These are phyloP conservation scores for Nectriaceae sp. DNA, from an alignment of 2,329 filamentous ascomycete genomes.

Conservation along the genomic window DNA sequence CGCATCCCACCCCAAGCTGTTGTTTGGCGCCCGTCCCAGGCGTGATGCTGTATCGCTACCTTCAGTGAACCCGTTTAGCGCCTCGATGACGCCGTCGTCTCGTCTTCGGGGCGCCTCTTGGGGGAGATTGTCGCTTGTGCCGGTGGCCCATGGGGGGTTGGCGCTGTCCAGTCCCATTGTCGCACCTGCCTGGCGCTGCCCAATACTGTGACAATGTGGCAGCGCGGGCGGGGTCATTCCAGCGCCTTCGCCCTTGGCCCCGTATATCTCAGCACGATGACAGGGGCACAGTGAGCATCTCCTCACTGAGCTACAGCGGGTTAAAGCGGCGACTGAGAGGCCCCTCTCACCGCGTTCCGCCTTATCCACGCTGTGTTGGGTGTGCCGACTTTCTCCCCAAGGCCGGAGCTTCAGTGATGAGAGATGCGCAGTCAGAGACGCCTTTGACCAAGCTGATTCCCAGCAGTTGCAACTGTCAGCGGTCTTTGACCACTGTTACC, in stretches of 20 bases:
- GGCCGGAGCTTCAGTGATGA: not conserved
- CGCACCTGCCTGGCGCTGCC: conserved; percentile 19
- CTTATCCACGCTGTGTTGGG: not conserved
- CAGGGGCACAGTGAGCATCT: not conserved
- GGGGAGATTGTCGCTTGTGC: conserved; percentile 13
- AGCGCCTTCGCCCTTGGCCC: conserved; percentile 29
- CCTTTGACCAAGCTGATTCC: no score
- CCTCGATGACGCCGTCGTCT: conserved; percentile 21
- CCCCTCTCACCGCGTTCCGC: not conserved
- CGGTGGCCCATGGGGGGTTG: not conserved
- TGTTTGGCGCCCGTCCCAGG: conserved; percentile 14
- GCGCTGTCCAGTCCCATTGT: not conserved
- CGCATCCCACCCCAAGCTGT: conserved; percentile 4
- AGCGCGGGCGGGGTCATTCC: conserved; percentile 29
- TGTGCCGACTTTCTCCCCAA: no score
- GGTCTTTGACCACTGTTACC: no score
- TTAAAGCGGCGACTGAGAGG: conserved; percentile 2
- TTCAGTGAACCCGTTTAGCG: conserved; percentile 21
- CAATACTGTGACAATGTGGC: conserved; percentile 23
- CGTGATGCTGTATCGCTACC: conserved; percentile 30
- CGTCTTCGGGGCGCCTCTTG: conserved; percentile 20
- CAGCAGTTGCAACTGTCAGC: no score
- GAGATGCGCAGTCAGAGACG: not conserved
- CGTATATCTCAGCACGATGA: conserved; percentile 31
- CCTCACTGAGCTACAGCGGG: not conserved